Evolutionary conservation across 164 flowering plant genomes (phyloP), one percentile per base, ranked within the genome.

Genomic region (Annona squamosa): DNA sequence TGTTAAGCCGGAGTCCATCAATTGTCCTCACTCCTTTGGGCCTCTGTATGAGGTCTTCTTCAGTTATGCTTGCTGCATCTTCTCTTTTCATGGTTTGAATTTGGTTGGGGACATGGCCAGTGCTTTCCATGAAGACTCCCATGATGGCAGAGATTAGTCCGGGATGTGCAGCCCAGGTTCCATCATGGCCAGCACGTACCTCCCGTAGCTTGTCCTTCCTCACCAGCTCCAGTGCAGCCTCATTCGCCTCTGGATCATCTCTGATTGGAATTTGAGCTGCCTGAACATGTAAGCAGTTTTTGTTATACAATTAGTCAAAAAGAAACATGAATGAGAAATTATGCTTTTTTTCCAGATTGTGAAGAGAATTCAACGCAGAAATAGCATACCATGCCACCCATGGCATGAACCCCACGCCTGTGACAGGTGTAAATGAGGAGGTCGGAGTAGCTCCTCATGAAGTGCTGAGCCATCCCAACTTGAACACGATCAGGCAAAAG

Each of bases 101-200:
- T 76, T 88, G 98, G 86, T 94, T 85, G 0, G 89, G 86, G 0
- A 78, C 73, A 43, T 76, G 78, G 67, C 87, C 83, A 90, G 87
- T 89, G 87, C 86, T 81, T 78, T 73, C 77, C n/a, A 18, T 78
- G 87, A 94, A 92, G 79, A 86, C 86, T 81, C 92, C 90, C 84
- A 81, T 80, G 81, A 88, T 86, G 62, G 86, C 80, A 59, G 88
- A 89, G 79, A 92, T 91, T 10, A 94, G 80, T 7, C 97, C 97
- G 1, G 98, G 98, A 78, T 94, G 98, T 1, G 98, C 97, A 47
- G 96, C 94, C 98, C 97, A 94, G 2, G 97, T 94, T 63, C 97
- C 97, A 64, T 94, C 97, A 70, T 94, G 98, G 16, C 98, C 97
- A 52, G 97, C 98, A 52, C 59, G 79, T 3, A 90, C 97, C 77